These are phyloP conservation scores for Papilionanthe hybrid DNA, from an alignment of 116 monocot species.

Conservation along the genomic window DNA sequence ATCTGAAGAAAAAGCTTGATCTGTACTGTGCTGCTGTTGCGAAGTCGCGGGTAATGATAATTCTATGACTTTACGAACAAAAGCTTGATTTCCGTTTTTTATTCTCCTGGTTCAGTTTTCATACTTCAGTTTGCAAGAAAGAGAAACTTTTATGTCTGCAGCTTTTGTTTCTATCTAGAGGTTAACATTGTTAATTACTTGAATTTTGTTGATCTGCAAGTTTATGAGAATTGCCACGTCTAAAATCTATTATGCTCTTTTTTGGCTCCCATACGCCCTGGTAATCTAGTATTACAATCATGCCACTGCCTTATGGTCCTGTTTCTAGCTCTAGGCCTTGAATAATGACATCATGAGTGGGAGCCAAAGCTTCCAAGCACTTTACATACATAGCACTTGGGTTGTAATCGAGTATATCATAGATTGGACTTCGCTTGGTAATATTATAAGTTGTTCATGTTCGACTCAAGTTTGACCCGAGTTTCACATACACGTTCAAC, in stretches of 20 bases:
- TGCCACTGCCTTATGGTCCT: neutral
- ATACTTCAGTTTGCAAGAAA: constrained; percentile 1
- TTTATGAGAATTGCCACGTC: neutral
- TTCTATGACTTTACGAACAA: neutral
- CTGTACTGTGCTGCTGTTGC: constrained; percentile 70
- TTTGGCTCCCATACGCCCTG: neutral
- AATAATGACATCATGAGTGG: no score
- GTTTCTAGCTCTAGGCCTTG: neutral
- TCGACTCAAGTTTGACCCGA: no score
- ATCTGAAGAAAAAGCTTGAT: constrained; percentile 78
- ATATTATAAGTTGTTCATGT: no score
- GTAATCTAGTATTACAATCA: neutral
- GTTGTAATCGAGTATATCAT: no score
- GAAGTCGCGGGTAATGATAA: constrained; percentile 42
- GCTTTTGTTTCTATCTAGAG: neutral
- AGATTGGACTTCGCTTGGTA: no score
- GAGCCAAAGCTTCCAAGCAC: no score
- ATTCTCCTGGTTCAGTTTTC: neutral
- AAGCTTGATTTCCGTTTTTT: neutral
- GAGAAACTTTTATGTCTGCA: neutral
- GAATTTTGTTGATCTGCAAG: neutral
- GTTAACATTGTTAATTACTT: neutral
- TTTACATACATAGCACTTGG: no score
- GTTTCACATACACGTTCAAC: no score
- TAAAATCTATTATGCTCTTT: neutral